These are phyloP conservation scores for Erysimum pusillum DNA, from an alignment of 441 rosid genomes.

Conservation along the genomic window DNA sequence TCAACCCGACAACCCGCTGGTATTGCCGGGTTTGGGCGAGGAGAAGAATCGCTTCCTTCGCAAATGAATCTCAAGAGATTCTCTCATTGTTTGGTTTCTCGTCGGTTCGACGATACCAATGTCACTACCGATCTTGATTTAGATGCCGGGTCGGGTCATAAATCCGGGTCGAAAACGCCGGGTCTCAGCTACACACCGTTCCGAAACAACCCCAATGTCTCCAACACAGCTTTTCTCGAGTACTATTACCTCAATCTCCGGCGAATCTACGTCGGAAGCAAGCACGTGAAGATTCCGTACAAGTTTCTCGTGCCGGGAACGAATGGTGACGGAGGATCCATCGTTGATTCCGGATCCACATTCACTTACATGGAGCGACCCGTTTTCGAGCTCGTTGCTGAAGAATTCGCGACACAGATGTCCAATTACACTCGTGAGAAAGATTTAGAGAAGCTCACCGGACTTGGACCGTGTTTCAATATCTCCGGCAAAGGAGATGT, in stretches of 20 bases:
- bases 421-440: conserved; percentile 55
- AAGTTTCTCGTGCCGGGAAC: conserved; percentile 60
- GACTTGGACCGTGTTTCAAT: conserved; percentile 76
- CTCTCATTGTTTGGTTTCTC: conserved; percentile 77
- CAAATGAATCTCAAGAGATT: conserved; percentile 75
- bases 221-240: conserved; percentile 53
- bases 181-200: conserved; percentile 79
- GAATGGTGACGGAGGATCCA: conserved; percentile 84
- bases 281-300: conserved; percentile 69
- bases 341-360: conserved; percentile 90
- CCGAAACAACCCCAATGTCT: conserved; percentile 52
- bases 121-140: conserved; percentile 66
- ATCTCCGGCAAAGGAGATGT: conserved; percentile 55
- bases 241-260: conserved; percentile 72
- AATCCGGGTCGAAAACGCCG: conserved; percentile 50
- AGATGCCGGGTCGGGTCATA: conserved; percentile 53
- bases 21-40: conserved; percentile 86
- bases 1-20: conserved; percentile 83
- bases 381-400: conserved; percentile 58
- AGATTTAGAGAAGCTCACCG: conserved; percentile 55
- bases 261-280: conserved; percentile 68
- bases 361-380: conserved; percentile 84
- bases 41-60: conserved; percentile 65
- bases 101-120: conserved; percentile 62
- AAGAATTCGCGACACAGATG: conserved; percentile 71